Evolutionary conservation across 345 rosid genomes (phyloP), one percentile per base, ranked within the genome.

Genomic region (Pistacia integerrima): DNA sequence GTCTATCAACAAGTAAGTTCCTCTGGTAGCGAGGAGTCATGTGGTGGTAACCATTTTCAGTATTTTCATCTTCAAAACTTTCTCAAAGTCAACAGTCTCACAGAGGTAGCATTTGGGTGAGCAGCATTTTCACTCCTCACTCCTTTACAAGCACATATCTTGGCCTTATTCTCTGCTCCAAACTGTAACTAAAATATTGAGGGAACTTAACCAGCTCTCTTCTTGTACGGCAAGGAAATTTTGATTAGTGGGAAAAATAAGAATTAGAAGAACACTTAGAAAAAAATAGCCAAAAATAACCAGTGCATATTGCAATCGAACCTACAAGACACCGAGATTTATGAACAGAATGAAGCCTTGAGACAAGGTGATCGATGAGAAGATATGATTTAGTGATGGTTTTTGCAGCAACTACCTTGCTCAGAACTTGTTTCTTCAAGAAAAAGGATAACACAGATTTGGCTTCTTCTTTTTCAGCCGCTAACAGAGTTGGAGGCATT

Each of bases 281-380:
- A 61, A 28, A 4, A 4, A 28, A 36, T 3, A 36, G 41, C 5
- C 41, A 36, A 36, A 36, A 36, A 36, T 5, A 41, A 41, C 44
- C 44, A 41, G 1, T 4, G 0, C 25, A 55, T 36, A 28, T 52
- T 18, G 57, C 57, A 14, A 82, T 70, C 87, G 81, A 82, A 86
- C 89, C 89, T 84, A 84, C 87, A 75, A 84, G 89, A 78, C 84
- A 82, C 70, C 87, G 85, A 84, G 89, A 81, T 76, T 77, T 81
- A 80, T 84, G 87, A 80, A 86, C 57, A 54, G 81, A 78, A 79
- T 86, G 87, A 54, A 86, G 85, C 84, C 80, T 84, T 63, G 57
- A 12, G 57, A 86, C 73, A 68, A 86, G 89, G 78, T 86, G 89
- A 25, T 84, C 82, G 41, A 80, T 70, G 81, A 86, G 81, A 72